Conservation (phyloP, 2,329 filamentous ascomycete genomes). For the Penicillium aurantiogriseum region DNA sequence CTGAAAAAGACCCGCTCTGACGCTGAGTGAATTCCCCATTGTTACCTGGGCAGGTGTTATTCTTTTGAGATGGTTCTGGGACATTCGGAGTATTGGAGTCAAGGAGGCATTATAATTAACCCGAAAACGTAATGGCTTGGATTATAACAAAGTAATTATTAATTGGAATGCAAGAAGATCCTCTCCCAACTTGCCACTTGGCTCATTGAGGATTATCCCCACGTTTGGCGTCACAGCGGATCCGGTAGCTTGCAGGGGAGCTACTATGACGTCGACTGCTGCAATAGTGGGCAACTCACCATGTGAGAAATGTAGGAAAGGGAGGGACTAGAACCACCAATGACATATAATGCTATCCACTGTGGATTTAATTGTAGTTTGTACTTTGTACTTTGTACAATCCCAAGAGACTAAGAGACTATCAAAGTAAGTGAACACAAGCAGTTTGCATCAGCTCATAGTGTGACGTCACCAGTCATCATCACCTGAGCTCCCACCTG, state of each 20-base stretch:
- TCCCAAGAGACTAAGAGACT: no score
- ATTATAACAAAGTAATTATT: not conserved
- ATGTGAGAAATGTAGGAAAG: constrained; percentile 11
- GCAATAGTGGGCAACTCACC: constrained; percentile 10
- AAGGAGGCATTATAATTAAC: constrained; percentile 11
- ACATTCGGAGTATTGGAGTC: constrained; percentile 1
- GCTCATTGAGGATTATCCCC: not conserved
- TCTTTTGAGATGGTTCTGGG: not conserved
- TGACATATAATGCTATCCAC: constrained; percentile 12
- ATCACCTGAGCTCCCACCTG: constrained; percentile 11
- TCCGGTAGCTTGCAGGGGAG: constrained; percentile 2
- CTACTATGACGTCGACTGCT: constrained; percentile 10
- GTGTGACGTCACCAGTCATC: constrained; percentile 27
- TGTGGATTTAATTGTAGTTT: constrained; percentile 15
- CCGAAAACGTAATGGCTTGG: constrained; percentile 12
- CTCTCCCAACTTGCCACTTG: constrained; percentile 8
- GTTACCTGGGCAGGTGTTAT: constrained; percentile 1
- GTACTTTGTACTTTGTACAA: not conserved
- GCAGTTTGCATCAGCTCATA: constrained; percentile 4
- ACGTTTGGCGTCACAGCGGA: constrained; percentile 10
- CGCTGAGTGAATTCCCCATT: constrained; percentile 3
- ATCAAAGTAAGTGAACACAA: not conserved
- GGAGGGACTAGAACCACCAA: constrained; percentile 3
- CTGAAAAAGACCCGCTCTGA: constrained; percentile 9
- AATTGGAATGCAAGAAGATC: constrained; percentile 8